Percentiles rank a stretch among this genome's conserved stretches.
phyloP scores from a whole-genome alignment of 1,139 yeast genomes.

The Pichia sp. region DNA sequence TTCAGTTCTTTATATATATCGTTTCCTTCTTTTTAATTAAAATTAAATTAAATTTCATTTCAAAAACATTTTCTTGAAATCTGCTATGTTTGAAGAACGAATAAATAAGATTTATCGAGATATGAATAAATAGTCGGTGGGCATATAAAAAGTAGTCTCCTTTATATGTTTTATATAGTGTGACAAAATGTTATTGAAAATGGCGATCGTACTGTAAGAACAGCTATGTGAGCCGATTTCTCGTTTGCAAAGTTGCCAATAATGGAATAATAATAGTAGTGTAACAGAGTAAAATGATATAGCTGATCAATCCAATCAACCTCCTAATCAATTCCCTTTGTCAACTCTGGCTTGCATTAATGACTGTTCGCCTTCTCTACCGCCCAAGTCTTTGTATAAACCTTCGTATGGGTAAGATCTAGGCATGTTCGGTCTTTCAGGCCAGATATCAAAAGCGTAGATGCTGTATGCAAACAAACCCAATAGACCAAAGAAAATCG shows the following conservation, averaged over 20 bases:
- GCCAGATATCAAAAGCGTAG: slow-evolving; percentile 47
- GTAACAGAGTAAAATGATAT: background rate
- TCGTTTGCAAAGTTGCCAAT: background rate
- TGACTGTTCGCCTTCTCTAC: slow-evolving; percentile 48
- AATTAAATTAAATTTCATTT: background rate
- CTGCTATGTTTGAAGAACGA: background rate
- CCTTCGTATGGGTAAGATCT: slow-evolving; percentile 75
- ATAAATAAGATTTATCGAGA: background rate
- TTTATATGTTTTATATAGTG: too few relatives aligned
- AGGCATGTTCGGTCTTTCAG: slow-evolving; percentile 74
- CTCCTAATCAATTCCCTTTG: slow-evolving; percentile 17
- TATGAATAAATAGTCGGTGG: background rate
- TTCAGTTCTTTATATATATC: slow-evolving; percentile 4
- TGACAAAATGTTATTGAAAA: too few relatives aligned
- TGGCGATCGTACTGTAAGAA: too few relatives aligned
- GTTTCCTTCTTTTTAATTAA: background rate
- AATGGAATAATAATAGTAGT: background rate
- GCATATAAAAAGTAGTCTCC: background rate
- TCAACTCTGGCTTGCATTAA: slow-evolving; percentile 38
- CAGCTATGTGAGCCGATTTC: background rate
- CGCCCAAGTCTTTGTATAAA: slow-evolving; percentile 68
- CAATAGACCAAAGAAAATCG: slow-evolving; percentile 52
- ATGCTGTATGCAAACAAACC: slow-evolving; percentile 52
- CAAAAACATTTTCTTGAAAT: too few relatives aligned
- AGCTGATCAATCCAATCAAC: background rate